Base-by-base conservation (phyloP, 257 asterid genomes). In the Thymus mandschuricus region DNA sequence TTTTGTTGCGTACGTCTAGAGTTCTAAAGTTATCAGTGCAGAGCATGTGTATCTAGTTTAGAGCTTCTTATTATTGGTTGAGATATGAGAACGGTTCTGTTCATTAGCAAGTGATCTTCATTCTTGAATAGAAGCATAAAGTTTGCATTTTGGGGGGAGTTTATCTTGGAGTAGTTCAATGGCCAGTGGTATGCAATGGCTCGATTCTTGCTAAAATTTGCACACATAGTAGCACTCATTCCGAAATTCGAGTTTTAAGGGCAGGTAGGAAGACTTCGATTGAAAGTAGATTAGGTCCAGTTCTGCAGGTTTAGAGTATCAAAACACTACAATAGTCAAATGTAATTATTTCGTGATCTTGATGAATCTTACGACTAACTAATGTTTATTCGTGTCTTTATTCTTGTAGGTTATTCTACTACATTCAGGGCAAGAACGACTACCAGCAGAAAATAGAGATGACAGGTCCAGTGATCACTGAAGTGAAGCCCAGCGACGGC, bases 401-500 rank as follows among this genome's bases (percentile, higher is more conserved):
- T 28, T 2, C 21, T 38, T 11, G 2, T 86, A 92, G 97, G 86
- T 74, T 92, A 21, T 92, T 89, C 48, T 68, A 72, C 43, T 92
- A 88, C 79, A 92, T 92, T 76, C 94, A 83, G 70, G 98, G 97
- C 29, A 81, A 90, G 62, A 92, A 88, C 27, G 81, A 71, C 5
- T 54, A 81, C 73, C 28, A 82, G 0, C 41, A 81, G 79, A 75
- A 84, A 51, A 88, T 92, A 59, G 97, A 92, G 75, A 92, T 90
- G 97, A 92, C 98, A 43, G 96, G 82, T 8, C 98, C 97, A 6
- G 98, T 92, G 29, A 66, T 90, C 6, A 75, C 91, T 0, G 81
- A 92, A 71, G 90, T 90, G 38, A 86, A 79, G 48, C 90, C 97
- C 1, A 88, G 97, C 43, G 92, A 92, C 40, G 98, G 98, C 11